phyloP scores from a whole-genome alignment of 2,329 filamentous ascomycete species.

The Colletotrichum trifolii region DNA sequence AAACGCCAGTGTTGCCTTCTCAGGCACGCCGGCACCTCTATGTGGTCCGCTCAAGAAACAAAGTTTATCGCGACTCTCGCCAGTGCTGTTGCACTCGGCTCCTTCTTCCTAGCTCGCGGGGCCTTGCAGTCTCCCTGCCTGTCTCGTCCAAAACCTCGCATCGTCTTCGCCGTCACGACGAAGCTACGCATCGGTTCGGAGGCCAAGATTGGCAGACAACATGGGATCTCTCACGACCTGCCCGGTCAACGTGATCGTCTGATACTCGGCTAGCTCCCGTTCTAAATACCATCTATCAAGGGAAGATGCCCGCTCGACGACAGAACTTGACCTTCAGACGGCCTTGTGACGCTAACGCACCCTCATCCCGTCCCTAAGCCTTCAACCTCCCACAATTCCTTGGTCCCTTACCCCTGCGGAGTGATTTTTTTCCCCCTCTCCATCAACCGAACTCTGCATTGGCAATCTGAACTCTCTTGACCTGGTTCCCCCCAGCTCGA shows the following conservation, averaged over 20 bases:
- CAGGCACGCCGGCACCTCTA: slow-evolving; percentile 24
- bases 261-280: too few species aligned
- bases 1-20: slow-evolving; percentile 31
- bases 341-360: background rate
- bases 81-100: slow-evolving; percentile 34
- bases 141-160: too few species aligned
- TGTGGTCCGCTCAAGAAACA: slow-evolving; percentile 26
- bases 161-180: background rate
- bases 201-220: background rate
- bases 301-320: too few species aligned
- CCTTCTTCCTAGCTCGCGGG: slow-evolving; percentile 20
- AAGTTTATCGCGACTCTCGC: slow-evolving; percentile 35
- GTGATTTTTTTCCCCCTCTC: background rate
- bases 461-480: background rate
- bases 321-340: too few species aligned
- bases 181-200: too few species aligned
- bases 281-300: too few species aligned
- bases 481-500: slow-evolving; percentile 3
- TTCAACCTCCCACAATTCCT: background rate
- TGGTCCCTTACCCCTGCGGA: too few species aligned
- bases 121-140: slow-evolving; percentile 10
- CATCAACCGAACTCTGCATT: background rate
- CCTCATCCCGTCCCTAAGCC: background rate
- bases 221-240: background rate
- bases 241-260: background rate